phyloP scores from a whole-genome alignment of 371 early-diverging fungal species.

The Conidiobolus incongruus region DNA sequence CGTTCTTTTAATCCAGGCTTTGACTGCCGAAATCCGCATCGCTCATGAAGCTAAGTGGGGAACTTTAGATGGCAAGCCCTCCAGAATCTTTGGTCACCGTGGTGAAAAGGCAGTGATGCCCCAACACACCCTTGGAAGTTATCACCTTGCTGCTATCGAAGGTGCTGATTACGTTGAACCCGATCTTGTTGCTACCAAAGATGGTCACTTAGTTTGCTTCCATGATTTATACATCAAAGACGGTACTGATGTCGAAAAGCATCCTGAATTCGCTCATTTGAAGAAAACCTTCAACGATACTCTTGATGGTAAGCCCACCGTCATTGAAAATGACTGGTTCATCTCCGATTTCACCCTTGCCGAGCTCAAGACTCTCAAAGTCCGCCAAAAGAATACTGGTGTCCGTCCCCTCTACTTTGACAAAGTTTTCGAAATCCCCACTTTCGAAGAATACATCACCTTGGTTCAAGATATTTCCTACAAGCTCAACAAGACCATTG shows the following conservation, averaged over 20 bases:
- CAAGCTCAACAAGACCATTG: slow-evolving; percentile 11
- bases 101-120: slow-evolving; percentile 20
- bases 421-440: slow-evolving; percentile 11
- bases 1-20: too few species aligned
- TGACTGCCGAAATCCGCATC: neutral
- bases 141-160: slow-evolving; percentile 16
- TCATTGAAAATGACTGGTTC: slow-evolving; percentile 13
- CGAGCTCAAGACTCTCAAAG: slow-evolving; percentile 10
- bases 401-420: slow-evolving; percentile 15
- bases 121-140: slow-evolving; percentile 15
- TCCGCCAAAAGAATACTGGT: slow-evolving; percentile 7
- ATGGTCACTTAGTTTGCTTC: slow-evolving; percentile 13
- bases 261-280: slow-evolving; percentile 10
- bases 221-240: slow-evolving; percentile 16
- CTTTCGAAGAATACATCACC: slow-evolving; percentile 16
- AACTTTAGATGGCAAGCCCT: slow-evolving; percentile 11
- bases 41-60: slow-evolving; percentile 7
- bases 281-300: slow-evolving; percentile 8
- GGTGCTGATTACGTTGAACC: slow-evolving; percentile 18
- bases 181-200: slow-evolving; percentile 15
- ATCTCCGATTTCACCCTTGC: slow-evolving; percentile 14
- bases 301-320: slow-evolving; percentile 3
- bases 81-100: slow-evolving; percentile 15
- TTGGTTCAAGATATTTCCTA: slow-evolving; percentile 8
- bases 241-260: slow-evolving; percentile 11